Evolutionary conservation across 768 basidiomycete species (phyloP), one percentile per base, ranked within the genome.

Genomic region (Suillus ampliporus): DNA sequence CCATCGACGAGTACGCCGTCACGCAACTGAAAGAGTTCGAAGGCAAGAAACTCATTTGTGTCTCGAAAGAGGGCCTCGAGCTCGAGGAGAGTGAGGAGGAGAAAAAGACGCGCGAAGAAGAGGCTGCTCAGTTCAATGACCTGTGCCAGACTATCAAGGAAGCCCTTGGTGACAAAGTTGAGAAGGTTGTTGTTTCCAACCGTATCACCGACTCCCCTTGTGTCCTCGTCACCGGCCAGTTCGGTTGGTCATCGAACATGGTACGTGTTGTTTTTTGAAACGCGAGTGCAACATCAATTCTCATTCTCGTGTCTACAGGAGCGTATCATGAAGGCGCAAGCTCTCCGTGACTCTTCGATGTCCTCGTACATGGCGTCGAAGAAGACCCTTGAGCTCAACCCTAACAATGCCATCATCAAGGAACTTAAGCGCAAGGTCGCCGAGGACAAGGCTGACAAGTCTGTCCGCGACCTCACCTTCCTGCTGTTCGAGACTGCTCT

Each of bases 191-290:
- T 66, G 84, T 98, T 68, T 99, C 97, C 51, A 98, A 97, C 88
- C 94, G 97, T 79, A 97, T 99, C 82, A 85, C 88, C 70, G 95
- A 97, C 79, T 97, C 95, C 21, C 96, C 95, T 64, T 98, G 91
- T 77, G 97, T 97, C 50, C 89, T 97, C 71, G 95, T 98, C 74
- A 99, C 97, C 63, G 97, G 97, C 61, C 96, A 98, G 78, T 99
- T 98, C 80, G 97, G 97, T 61, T 99, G 97, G 97, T 97, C 95
- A 31, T 95, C 96, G 61, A 98, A 98, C 86, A 99, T 99, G 97
- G 91, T 89, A 66, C 51, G 84, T 77, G 34, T 26, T 40, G 31
- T 64, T 17, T 61, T 34, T 47, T 38, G 15, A 28, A 37, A 10
- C 4, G 34, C 5, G 9, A 23, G 57, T 15, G 4, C 10, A n/a